A percentile compares a stretch with the other conserved stretches of the same genome.
These are phyloP conservation scores for Geranium rotundifolium DNA, from an alignment of 345 rosid species.

Conservation along the genomic window DNA sequence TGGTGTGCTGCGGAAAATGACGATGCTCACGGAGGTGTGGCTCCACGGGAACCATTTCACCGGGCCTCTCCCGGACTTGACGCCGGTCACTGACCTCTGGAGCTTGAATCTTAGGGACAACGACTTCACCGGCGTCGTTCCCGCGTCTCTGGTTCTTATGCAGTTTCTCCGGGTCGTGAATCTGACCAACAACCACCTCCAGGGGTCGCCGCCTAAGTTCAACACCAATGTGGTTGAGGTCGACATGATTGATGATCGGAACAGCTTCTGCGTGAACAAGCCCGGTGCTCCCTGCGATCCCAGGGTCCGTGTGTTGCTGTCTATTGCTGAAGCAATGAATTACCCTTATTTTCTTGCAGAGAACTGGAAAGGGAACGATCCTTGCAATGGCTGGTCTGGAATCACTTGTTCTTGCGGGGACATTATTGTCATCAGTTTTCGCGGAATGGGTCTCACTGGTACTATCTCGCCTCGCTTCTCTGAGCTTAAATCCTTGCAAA, in stretches of 20 bases:
- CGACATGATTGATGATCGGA: conserved; percentile 26
- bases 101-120: conserved; percentile 49
- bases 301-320: conserved; percentile 32
- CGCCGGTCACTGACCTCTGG: conserved; percentile 19
- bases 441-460: conserved; percentile 42
- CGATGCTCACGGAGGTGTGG: conserved; percentile 44
- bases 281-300: conserved; percentile 48
- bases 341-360: conserved; percentile 45
- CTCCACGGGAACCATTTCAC: conserved; percentile 47
- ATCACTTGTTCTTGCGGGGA: conserved; percentile 37
- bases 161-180: conserved; percentile 28
- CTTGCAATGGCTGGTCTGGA: conserved; percentile 58
- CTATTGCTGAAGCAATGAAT: conserved; percentile 35
- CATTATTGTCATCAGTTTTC: conserved; percentile 34
- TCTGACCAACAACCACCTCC: conserved; percentile 49
- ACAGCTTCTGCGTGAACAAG: conserved; percentile 39
- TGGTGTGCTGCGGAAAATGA: conserved; percentile 37
- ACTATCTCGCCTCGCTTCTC: conserved; percentile 48
- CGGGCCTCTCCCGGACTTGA: conserved; percentile 65
- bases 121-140: conserved; percentile 55
- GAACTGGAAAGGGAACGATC: conserved; percentile 54
- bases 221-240: background rate
- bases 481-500: conserved; percentile 31
- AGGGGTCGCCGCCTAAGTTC: conserved; percentile 57
- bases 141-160: conserved; percentile 29